Evolutionary conservation across 2,329 filamentous ascomycete species (phyloP).

Genomic region (Ophiostoma sp.): DNA sequence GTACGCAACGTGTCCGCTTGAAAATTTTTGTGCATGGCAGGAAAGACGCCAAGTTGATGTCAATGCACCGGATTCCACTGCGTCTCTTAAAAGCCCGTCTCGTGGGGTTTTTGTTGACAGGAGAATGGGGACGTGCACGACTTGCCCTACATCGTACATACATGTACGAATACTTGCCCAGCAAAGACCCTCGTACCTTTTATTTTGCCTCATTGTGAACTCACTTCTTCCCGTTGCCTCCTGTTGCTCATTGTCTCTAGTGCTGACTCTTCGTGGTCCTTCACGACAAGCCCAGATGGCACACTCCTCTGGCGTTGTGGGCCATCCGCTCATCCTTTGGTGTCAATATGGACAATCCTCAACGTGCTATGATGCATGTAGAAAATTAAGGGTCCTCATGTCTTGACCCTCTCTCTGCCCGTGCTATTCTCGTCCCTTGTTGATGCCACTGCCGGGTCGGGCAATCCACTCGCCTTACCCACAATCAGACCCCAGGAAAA

Average conservation of each 20-base stretch:
- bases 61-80: slow-evolving; percentile 11
- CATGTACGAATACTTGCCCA: no score
- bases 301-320: background rate
- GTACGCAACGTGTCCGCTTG: background rate
- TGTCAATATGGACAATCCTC: background rate
- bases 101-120: background rate
- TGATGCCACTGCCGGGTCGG: background rate
- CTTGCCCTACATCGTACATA: no score
- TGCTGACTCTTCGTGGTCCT: background rate
- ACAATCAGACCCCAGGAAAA: background rate
- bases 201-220: background rate
- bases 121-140: background rate
- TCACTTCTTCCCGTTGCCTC: background rate
- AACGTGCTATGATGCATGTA: background rate
- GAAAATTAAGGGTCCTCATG: background rate
- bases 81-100: background rate
- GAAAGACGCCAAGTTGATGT: background rate
- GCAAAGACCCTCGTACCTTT: background rate
- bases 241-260: background rate
- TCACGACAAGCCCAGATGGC: background rate
- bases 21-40: background rate
- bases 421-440: slow-evolving; percentile 9
- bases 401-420: background rate
- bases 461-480: background rate
- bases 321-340: background rate